Percentiles rank a stretch among this genome's conserved stretches.
phyloP scores from a whole-genome alignment of 2,329 filamentous ascomycete genomes.

The Verticillium longisporum region DNA sequence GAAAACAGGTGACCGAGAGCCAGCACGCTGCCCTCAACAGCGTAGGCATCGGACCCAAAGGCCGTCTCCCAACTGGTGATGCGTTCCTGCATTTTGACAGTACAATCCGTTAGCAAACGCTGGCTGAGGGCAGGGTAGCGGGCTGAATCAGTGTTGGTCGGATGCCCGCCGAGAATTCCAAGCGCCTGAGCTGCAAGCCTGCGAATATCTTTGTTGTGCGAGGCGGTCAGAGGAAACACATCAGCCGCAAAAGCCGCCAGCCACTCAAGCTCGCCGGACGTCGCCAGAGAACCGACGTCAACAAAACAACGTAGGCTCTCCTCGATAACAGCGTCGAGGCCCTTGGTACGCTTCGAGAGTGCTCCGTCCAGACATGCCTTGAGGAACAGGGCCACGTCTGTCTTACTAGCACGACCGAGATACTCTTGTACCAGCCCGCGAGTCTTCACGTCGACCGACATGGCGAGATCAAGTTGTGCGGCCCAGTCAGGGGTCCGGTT shows the following conservation, averaged over 20 bases:
- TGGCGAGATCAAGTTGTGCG: constrained; percentile 64
- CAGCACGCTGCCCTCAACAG: constrained; percentile 38
- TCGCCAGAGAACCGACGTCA: constrained; percentile 45
- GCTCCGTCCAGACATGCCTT: constrained; percentile 52
- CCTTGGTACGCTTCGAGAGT: constrained; percentile 27
- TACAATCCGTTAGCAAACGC: constrained; percentile 13
- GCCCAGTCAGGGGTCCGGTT: constrained; percentile 79
- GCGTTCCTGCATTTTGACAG: constrained; percentile 30
- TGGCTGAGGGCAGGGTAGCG: constrained; percentile 9
- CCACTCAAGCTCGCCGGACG: constrained; percentile 20
- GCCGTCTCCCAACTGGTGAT: constrained; percentile 34
- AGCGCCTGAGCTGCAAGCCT: constrained; percentile 61
- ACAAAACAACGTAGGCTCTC: constrained; percentile 46
- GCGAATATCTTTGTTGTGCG: constrained; percentile 65
- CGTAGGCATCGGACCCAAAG: constrained; percentile 34
- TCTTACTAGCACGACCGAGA: constrained; percentile 32
- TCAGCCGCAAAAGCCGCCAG: background rate
- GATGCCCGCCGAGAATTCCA: constrained; percentile 70
- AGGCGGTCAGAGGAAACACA: constrained; percentile 26
- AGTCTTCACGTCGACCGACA: constrained; percentile 62
- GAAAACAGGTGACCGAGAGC: constrained; percentile 38
- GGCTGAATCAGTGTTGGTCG: constrained; percentile 22
- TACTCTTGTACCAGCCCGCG: constrained; percentile 53
- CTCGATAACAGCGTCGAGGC: constrained; percentile 28
- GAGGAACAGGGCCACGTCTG: constrained; percentile 36